Evolutionary conservation across 2,329 filamentous ascomycete species (phyloP), one percentile per base, ranked within the genome.

Genomic region (Didymella arachidicola): DNA sequence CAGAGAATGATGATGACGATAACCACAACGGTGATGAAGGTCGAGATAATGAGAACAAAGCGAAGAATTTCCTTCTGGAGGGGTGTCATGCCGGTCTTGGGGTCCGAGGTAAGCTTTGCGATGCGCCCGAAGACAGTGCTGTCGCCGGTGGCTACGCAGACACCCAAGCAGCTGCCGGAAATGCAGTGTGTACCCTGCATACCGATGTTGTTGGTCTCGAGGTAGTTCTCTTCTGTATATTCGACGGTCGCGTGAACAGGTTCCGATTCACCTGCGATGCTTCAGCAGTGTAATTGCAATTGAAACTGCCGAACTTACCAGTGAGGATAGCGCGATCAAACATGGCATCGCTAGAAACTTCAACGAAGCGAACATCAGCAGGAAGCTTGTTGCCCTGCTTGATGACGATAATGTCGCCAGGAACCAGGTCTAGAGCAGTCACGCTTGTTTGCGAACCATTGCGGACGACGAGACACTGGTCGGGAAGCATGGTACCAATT

Each of bases 101-200:
- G 89, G 52, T 88, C 83, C 49, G 86, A 90, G 0, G 90, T 91
- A 49, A 93, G 79, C 63, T 87, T 87, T 1, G 90, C 89, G 64
- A 93, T 90, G 46, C 87, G 85, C 8, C 90, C 90, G 74, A 93
- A 92, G 22, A 93, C 87, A 0, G 90, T 92, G 14, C 79, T 80
- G 71, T 92, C 88, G 8, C 89, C 90, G 0, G 87, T 93, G 1
- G 87, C 86, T 11, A 93, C 86, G 2, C 91, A 88, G 10, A 93
- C 77, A 18, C 88, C 90, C 14, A 83, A 79, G 50, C 85, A 87
- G 22, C 80, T 87, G 3, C 90, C 90, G 7, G 87, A 87, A 4
- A 90, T 86, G 65, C 89, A 92, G 68, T 93, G 89, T 0, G 90
- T 92, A n/a, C 91, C 90, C 71, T 92, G 89, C 10, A 93, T 81